Conservation (phyloP, 2,329 filamentous ascomycete genomes). For the Dactylellina drechsleri region DNA sequence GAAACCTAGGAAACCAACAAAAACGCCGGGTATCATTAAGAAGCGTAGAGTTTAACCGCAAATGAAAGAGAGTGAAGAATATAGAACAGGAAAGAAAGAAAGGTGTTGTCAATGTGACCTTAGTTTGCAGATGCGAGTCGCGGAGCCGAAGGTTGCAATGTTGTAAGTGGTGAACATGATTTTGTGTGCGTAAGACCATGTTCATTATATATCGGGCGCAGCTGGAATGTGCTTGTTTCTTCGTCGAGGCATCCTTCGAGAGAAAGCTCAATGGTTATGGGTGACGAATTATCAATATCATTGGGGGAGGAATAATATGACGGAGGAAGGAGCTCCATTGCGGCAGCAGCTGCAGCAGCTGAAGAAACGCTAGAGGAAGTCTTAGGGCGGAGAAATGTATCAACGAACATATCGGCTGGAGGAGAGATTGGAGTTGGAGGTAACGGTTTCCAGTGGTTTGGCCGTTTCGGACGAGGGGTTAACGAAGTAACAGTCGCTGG, state of each 20-base stretch:
- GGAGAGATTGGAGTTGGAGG: slow-evolving; percentile 48
- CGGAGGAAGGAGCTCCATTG: no score
- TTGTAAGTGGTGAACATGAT: slow-evolving; percentile 45
- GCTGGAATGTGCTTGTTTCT: slow-evolving; percentile 48
- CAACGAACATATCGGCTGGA: slow-evolving; percentile 33
- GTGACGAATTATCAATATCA: slow-evolving; percentile 30
- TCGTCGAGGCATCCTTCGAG: slow-evolving; percentile 49
- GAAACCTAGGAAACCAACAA: slow-evolving; percentile 5
- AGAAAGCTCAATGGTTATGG: slow-evolving; percentile 51
- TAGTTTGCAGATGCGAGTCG: slow-evolving; percentile 19
- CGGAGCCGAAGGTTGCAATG: slow-evolving; percentile 24
- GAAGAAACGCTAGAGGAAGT: slow-evolving; percentile 17
- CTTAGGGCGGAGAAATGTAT: slow-evolving; percentile 32
- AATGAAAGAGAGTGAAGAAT: neutral
- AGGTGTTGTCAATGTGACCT: neutral
- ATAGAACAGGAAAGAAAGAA: slow-evolving; percentile 5
- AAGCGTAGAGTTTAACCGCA: slow-evolving; percentile 2
- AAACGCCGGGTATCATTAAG: slow-evolving; percentile 55
- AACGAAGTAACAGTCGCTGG: slow-evolving; percentile 41
- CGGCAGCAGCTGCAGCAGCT: neutral
- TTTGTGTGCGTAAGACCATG: slow-evolving; percentile 26
- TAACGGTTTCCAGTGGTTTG: slow-evolving; percentile 53
- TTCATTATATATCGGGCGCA: slow-evolving; percentile 43
- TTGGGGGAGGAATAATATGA: no score
- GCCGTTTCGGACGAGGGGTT: slow-evolving; percentile 35